Base-by-base conservation (phyloP, 73 alveolate species). In the Paramecium bursaria region DNA sequence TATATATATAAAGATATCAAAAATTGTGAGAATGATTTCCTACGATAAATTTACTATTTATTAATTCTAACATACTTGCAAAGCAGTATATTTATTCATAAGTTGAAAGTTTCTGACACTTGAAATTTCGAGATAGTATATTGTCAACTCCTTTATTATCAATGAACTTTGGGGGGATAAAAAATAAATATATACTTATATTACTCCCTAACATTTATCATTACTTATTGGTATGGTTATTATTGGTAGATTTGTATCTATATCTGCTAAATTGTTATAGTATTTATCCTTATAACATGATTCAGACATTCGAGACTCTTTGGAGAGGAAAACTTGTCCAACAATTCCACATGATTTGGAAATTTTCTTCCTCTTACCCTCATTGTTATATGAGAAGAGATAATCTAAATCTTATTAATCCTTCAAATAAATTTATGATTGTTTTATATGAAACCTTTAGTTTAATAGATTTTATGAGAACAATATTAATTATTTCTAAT, bases 261-360 rank as follows among this genome's bases (percentile, higher is more conserved):
- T 57, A 57, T 57, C 76, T 25, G 76, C 76, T 30, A 57, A 57
- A 29, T 57, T 57, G 5, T 57, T 57, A 57, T 25, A 57, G 31
- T 26, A 29, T 29, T 30, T 57, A 57, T 57, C 76, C 15, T 44
- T 57, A 57, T 57, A 57, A 57, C 76, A 57, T 11, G 76, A 57
- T 25, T 57, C 76, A 26, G 76, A 57, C 17, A 57, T 13, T 17
- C 17, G 17, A n/a, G 39, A 23, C 31, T 57, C 13, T 57, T 50
- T 50, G 26, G 76, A 29, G 21, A 29, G 26, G 15, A 29, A 57
- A 11, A 57, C 76, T 29, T 9, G 31, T 11, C 76, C 76, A 57
- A 57, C 39, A 4, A 57, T 57, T 1, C 76, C 76, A 27, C 76
- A 57, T 7, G 5, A n/a, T 22, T 10, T 30, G 17, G 21, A 29